Percentiles rank a stretch among this genome's conserved stretches.
These are phyloP conservation scores for Parietichytrium sp. DNA, from an alignment of 108 stramenopile genomes.

Conservation along the genomic window DNA sequence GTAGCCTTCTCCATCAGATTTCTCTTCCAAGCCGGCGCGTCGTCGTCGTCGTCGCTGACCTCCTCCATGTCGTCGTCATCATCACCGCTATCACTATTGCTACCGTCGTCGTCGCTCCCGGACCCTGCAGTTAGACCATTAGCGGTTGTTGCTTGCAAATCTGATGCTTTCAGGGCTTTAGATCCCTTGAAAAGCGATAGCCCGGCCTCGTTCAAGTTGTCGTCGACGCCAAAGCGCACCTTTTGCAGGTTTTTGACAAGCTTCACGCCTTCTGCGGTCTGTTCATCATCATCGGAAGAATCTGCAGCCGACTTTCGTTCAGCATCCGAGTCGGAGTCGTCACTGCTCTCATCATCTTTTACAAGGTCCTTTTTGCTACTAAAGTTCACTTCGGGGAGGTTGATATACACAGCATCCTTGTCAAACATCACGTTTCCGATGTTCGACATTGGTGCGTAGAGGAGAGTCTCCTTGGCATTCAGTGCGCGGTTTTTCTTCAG, in stretches of 20 bases:
- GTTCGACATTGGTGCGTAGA: slow-evolving; percentile 92
- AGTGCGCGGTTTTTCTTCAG: slow-evolving; percentile 64
- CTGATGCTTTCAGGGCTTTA: slow-evolving; percentile 53
- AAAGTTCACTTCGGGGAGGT: slow-evolving; percentile 82
- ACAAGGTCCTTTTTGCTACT: slow-evolving; percentile 76
- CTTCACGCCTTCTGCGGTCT: slow-evolving; percentile 59
- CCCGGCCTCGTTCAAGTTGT: slow-evolving; percentile 74
- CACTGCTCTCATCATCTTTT: slow-evolving; percentile 49
- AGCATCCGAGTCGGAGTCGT: slow-evolving; percentile 50
- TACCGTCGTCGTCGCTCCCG: slow-evolving; percentile 40
- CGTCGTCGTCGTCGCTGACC: slow-evolving; percentile 44
- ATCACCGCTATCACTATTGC: not conserved
- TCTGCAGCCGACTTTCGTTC: slow-evolving; percentile 48
- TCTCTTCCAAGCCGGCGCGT: slow-evolving; percentile 40
- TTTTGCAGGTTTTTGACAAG: slow-evolving; percentile 83
- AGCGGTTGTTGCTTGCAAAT: slow-evolving; percentile 5
- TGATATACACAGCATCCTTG: slow-evolving; percentile 95
- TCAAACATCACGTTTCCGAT: slow-evolving; percentile 87
- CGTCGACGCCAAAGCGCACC: slow-evolving; percentile 76
- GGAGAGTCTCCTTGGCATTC: slow-evolving; percentile 78
- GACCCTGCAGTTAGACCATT: slow-evolving; percentile 47
- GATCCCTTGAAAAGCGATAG: slow-evolving; percentile 78
- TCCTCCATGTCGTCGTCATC: slow-evolving; percentile 43
- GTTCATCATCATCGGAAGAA: slow-evolving; percentile 54
- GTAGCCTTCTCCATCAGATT: slow-evolving; percentile 47